phyloP scores from a whole-genome alignment of 352 stramenopile genomes.

The Pythium folliculosum region DNA sequence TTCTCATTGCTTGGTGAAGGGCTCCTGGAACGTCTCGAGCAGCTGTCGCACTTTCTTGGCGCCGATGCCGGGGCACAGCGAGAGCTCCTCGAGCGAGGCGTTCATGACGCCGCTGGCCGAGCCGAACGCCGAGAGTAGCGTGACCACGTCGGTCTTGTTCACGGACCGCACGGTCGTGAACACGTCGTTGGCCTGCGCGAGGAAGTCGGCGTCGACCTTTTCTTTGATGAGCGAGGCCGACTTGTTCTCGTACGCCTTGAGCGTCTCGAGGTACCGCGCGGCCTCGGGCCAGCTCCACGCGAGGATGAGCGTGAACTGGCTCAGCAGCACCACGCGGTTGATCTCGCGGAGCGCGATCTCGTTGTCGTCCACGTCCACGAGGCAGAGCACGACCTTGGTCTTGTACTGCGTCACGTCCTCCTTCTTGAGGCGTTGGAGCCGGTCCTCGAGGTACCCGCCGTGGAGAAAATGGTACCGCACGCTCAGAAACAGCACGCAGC shows the following conservation, averaged over 20 bases:
- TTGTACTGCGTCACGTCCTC: slow-evolving; percentile 76
- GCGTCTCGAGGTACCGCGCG: slow-evolving; percentile 96
- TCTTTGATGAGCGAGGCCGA: slow-evolving; percentile 94
- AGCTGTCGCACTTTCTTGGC: slow-evolving; percentile 94
- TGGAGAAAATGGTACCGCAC: slow-evolving; percentile 90
- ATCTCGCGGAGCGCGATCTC: slow-evolving; percentile 90
- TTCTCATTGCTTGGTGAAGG: slow-evolving; percentile 79
- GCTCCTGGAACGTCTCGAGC: slow-evolving; percentile 93
- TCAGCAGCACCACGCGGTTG: slow-evolving; percentile 91
- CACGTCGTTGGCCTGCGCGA: slow-evolving; percentile 90
- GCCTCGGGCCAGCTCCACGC: slow-evolving; percentile 94
- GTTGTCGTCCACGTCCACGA: slow-evolving; percentile 97
- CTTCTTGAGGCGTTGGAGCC: slow-evolving; percentile 88
- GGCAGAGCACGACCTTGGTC: slow-evolving; percentile 91
- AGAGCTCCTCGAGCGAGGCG: slow-evolving; percentile 93
- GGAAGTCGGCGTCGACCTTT: slow-evolving; percentile 89
- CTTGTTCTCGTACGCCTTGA: slow-evolving; percentile 96
- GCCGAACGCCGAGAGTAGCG: slow-evolving; percentile 92
- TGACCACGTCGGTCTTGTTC: slow-evolving; percentile 96
- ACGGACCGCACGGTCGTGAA: slow-evolving; percentile 90
- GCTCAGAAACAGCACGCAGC: slow-evolving; percentile 92
- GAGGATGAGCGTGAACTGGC: slow-evolving; percentile 93
- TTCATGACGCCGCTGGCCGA: slow-evolving; percentile 85
- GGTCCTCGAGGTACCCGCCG: slow-evolving; percentile 89
- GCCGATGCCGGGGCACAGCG: slow-evolving; percentile 93